Evolutionary conservation across 179 eudicot species (phyloP), one percentile per base, ranked within the genome.

Genomic region (Gypsophila paniculata): DNA sequence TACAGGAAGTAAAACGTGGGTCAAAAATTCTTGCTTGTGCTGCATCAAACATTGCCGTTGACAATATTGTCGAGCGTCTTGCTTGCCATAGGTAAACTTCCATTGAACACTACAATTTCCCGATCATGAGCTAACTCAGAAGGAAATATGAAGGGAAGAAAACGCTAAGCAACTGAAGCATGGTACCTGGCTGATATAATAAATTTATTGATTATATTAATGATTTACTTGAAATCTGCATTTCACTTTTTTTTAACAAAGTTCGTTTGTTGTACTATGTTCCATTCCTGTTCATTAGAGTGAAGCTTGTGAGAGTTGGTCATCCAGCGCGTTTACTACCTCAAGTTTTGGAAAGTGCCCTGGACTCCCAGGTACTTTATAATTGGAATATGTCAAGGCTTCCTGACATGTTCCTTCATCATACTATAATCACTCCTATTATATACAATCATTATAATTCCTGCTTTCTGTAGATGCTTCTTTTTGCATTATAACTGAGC

Each of bases 281-380:
- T 74, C 53, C 29, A 62, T 60, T 75, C 46, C 52, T 81, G 32
- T 71, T 70, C 72, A 54, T 68, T 74, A 94, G 99, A 81, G 96
- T 94, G 75, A 94, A 90, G 83, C 82, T 94, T 82, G 99, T 94
- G 79, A 89, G 99, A 83, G 72, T 94, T 83, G 99, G 99, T 26
- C 99, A 94, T 88, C 99, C 99, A 67, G 99, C 99, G 65, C 97
- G 99, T 75, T 83, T 94, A 76, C 92, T 94, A 59, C 99, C 99
- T 71, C 99, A 94, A 87, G 89, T 94, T 66, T 67, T 94, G 84
- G 97, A 91, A n/a, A 94, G 96, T 86, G 96, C 99, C 74, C 81
- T 94, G 26, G 99, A 94, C 78, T 90, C 97, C 38, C 97, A 88
- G 96, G 82, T 79, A 59, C 12, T 72, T 66, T 64, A 22, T 55